Evolutionary conservation across 208 protist species (phyloP).

Genomic region (Entamoeba moshkovskii): DNA sequence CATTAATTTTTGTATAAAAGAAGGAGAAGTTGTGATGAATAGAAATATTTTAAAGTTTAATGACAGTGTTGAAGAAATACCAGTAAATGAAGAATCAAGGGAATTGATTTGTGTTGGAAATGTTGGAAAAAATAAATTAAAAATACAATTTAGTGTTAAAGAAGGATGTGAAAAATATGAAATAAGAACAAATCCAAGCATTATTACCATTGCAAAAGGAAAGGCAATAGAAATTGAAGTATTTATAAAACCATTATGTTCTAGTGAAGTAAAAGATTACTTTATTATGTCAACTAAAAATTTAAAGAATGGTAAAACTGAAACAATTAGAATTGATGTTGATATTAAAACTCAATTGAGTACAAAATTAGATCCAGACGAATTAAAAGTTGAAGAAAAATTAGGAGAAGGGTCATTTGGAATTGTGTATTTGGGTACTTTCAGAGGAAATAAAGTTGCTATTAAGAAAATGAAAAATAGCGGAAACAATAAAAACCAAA

Average conservation of each 20-base stretch:
- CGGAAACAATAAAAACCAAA: no score
- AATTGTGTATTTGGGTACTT: no score
- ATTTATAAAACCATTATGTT: neutral
- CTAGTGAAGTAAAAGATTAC: neutral
- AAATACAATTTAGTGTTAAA: neutral
- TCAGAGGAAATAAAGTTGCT: no score
- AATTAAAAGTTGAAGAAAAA: no score
- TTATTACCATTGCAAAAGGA: neutral
- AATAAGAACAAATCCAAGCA: neutral
- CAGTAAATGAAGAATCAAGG: neutral
- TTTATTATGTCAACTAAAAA: neutral
- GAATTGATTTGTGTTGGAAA: neutral
- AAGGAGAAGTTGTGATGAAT: neutral
- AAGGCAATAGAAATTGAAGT: neutral
- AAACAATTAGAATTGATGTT: no score
- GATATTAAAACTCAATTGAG: no score
- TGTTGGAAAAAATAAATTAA: neutral
- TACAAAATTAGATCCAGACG: no score
- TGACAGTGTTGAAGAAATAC: neutral
- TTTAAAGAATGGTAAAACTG: neutral
- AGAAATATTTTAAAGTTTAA: neutral
- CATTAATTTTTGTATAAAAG: neutral
- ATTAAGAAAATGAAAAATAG: no score
- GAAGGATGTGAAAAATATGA: neutral
- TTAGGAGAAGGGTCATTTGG: no score